A percentile compares a stretch with the other conserved stretches of the same genome.
phyloP scores from a whole-genome alignment of 257 asterid species.

The Gynochthodes officinalis region DNA sequence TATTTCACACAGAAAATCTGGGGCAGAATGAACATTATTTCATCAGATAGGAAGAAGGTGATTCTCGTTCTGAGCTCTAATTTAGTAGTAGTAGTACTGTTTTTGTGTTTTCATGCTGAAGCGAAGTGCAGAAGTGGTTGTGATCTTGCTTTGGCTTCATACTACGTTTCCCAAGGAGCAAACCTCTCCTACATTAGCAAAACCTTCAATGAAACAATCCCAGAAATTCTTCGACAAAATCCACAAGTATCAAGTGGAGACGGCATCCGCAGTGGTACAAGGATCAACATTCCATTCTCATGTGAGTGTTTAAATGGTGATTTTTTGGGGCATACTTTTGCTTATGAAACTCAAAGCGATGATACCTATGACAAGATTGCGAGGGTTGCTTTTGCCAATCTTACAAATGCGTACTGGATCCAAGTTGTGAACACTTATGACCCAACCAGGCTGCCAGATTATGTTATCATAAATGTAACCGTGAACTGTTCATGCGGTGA shows the following conservation, averaged over 20 bases:
- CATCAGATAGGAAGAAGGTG: slow-evolving; percentile 16
- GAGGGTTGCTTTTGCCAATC: slow-evolving; percentile 46
- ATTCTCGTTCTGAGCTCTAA: slow-evolving; percentile 6
- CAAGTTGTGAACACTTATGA: slow-evolving; percentile 56
- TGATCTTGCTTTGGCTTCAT: slow-evolving; percentile 64
- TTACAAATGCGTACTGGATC: slow-evolving; percentile 61
- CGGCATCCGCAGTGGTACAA: slow-evolving; percentile 32
- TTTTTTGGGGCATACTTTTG: slow-evolving; percentile 66
- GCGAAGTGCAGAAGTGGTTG: slow-evolving; percentile 64
- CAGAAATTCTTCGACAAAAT: slow-evolving; percentile 42
- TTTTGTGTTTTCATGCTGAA: slow-evolving; percentile 27
- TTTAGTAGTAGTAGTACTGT: slow-evolving; percentile 23
- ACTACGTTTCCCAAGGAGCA: slow-evolving; percentile 52
- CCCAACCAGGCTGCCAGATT: slow-evolving; percentile 47
- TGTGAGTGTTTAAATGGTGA: slow-evolving; percentile 80
- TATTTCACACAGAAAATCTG: slow-evolving; percentile 4
- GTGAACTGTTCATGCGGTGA: slow-evolving; percentile 85
- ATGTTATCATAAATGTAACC: slow-evolving; percentile 55
- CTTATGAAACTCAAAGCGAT: slow-evolving; percentile 44
- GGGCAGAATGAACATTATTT: slow-evolving; percentile 25
- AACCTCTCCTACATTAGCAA: slow-evolving; percentile 57
- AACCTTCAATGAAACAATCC: slow-evolving; percentile 38
- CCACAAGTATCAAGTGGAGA: slow-evolving; percentile 36
- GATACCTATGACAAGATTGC: slow-evolving; percentile 63
- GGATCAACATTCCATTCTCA: slow-evolving; percentile 62